phyloP scores from a whole-genome alignment of 805 yeast genomes.

The Monosporozyma unispora region DNA sequence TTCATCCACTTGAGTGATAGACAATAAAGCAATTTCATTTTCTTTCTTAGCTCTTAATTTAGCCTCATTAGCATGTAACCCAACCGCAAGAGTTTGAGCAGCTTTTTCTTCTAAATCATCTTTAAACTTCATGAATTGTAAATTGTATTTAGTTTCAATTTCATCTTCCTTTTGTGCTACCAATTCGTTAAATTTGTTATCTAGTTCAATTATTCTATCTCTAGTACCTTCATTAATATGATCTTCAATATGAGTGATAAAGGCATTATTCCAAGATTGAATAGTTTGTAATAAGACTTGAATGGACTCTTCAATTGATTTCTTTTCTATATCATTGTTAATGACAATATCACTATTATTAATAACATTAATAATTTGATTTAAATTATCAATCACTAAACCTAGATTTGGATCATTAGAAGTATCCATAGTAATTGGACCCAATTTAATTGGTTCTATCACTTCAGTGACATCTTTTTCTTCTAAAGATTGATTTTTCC shows the following conservation, averaged over 20 bases:
- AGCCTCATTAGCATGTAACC: conserved; percentile 58
- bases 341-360: conserved; percentile 14
- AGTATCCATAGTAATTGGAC: not conserved
- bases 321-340: conserved; percentile 19
- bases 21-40: conserved; percentile 59
- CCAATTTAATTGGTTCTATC: not conserved
- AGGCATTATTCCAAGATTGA: conserved; percentile 9
- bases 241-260: conserved; percentile 11
- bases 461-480: not conserved
- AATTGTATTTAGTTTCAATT: conserved; percentile 47
- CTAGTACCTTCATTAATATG: conserved; percentile 12
- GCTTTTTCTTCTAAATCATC: conserved; percentile 50
- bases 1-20: conserved; percentile 59
- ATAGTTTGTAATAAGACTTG: conserved; percentile 11
- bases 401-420: not conserved
- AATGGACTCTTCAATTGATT: conserved; percentile 18
- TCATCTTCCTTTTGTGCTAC: conserved; percentile 40
- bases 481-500: not conserved
- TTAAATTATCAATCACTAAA: conserved; percentile 24
- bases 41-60: conserved; percentile 62
- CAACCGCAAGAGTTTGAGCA: conserved; percentile 47
- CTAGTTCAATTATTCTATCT: conserved; percentile 14
- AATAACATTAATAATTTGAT: conserved; percentile 29
- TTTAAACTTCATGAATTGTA: conserved; percentile 47
- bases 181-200: conserved; percentile 17